These are phyloP conservation scores for Ogataea parapolymorpha DNA, from an alignment of 805 yeast species.

Conservation along the genomic window DNA sequence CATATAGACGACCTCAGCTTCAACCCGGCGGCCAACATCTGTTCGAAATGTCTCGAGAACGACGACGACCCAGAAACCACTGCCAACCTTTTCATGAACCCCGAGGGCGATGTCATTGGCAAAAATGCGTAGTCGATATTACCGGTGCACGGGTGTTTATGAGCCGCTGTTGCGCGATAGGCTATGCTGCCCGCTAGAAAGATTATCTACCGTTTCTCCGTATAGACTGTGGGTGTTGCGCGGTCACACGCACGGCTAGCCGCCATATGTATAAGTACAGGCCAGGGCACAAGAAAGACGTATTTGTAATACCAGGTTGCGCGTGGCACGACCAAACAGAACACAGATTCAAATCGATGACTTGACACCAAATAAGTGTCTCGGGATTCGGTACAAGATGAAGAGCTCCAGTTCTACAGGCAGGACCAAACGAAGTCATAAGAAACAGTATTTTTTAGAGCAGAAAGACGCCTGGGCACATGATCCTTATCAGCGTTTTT, in stretches of 20 bases:
- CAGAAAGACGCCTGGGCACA: slow-evolving; percentile 21
- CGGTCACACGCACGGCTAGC: not conserved
- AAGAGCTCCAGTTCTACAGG: not conserved
- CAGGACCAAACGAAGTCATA: not conserved
- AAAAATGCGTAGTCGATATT: slow-evolving; percentile 3
- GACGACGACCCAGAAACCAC: slow-evolving; percentile 18
- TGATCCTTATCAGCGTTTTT: slow-evolving; percentile 27
- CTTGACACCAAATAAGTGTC: not conserved
- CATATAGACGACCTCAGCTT: slow-evolving; percentile 29
- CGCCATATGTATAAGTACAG: not conserved
- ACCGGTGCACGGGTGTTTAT: slow-evolving; percentile 5
- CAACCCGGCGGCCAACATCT: slow-evolving; percentile 27
- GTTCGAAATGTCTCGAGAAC: slow-evolving; percentile 25
- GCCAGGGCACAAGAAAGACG: not conserved
- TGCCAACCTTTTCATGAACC: slow-evolving; percentile 24
- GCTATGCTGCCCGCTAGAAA: not conserved
- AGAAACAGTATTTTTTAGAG: slow-evolving; percentile 6
- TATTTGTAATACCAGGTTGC: too few species aligned
- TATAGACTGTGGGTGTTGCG: not conserved
- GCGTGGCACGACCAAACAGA: too few species aligned
- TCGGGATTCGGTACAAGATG: not conserved
- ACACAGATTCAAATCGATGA: too few species aligned
- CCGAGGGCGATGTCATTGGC: slow-evolving; percentile 21
- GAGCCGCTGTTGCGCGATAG: not conserved
- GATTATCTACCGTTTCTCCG: not conserved